Conservation (phyloP, 768 basidiomycete genomes). For the Galerina sulciceps region DNA sequence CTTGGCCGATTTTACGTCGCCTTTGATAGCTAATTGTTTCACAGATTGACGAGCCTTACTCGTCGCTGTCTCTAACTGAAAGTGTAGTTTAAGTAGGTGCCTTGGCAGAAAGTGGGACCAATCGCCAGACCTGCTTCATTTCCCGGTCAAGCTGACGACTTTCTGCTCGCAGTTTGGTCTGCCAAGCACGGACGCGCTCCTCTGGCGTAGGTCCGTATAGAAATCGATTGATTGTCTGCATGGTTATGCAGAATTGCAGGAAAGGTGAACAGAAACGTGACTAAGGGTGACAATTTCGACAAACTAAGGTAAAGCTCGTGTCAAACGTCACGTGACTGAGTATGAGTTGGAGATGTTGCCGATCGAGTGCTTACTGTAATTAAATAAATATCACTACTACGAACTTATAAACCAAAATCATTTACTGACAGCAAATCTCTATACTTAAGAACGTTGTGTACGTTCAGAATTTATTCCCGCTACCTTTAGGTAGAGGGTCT, state of each 20-base stretch:
- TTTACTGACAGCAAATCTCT: no score
- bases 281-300: no score
- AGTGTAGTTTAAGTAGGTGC: conserved; percentile 14
- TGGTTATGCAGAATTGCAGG: conserved; percentile 33
- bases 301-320: no score
- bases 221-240: conserved; percentile 91
- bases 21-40: conserved; percentile 89
- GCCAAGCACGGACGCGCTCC: conserved; percentile 92
- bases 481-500: no score
- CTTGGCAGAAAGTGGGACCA: conserved; percentile 15
- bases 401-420: no score
- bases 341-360: no score
- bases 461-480: no score
- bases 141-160: conserved; percentile 87
- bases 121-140: conserved; percentile 84
- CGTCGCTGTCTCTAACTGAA: conserved; percentile 81
- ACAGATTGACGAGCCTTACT: conserved; percentile 80
- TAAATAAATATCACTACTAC: no score
- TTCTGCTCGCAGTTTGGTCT: conserved; percentile 82
- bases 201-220: conserved; percentile 96
- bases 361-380: no score
- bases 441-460: no score
- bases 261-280: no score
- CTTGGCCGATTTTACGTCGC: conserved; percentile 90
- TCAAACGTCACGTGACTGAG: no score